Evolutionary conservation across 75 land plant genomes (phyloP), one percentile per base, ranked within the genome.

Genomic region (Cryptomeria japonica): DNA sequence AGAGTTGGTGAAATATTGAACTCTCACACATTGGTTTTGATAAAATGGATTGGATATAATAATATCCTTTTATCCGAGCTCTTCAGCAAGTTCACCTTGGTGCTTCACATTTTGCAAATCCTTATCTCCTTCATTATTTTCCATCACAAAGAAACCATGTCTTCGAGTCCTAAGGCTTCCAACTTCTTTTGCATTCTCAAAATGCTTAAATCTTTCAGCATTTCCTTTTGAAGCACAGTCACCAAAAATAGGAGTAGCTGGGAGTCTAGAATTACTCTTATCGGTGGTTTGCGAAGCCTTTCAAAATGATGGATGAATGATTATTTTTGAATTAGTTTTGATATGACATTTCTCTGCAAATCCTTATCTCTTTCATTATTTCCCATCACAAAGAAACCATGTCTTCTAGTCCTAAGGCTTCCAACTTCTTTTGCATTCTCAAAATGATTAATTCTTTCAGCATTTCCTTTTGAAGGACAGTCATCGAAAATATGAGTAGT

Each of bases 1-100:
- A 25, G 12, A 38, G 46, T 47, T 3, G 41, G 83, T 22, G 83
- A 80, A n/a, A 42, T 80, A 9, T 39, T 80, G 83, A 22, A 80
- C 1, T 15, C 7, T 80, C 10, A 22, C 47, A 80, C 28, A 42
- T 42, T 5, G n/a, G 42, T 42, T 80, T 58, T 18, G 22, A 22
- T 5, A 58, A 55, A 93, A 93, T 42, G 95, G 93, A 8, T 55
- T 70, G 12, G 95, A 93, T 15, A 95, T 77, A 34, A 73, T 3
- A 49, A 91, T 85, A 0, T 89, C 90, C 68, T 92, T 92, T 49
- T 94, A 92, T 22, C 86, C 91, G 7, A 9, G 12, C 8, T 87
- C 92, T 32, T 92, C 88, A 76, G 73, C 90, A 7, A 72, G 2
- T 72, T 9, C 34, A 31, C 1, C 76, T 31, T 31, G 36, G 31